These are phyloP conservation scores for Dendrobium chrysotoxum DNA, from an alignment of 106 monocot species.

Conservation along the genomic window DNA sequence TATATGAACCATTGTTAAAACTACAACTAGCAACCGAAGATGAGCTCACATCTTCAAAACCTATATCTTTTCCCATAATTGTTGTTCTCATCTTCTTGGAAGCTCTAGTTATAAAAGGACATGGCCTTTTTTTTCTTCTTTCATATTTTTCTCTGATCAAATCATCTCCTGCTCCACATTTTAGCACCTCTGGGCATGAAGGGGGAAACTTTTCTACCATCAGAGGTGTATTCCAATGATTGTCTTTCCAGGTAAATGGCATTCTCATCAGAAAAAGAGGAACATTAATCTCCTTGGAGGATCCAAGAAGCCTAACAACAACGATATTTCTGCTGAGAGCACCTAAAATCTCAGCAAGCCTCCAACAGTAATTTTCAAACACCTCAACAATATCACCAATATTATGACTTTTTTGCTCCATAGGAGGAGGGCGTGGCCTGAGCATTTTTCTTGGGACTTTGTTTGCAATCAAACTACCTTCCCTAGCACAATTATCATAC, in stretches of 20 bases:
- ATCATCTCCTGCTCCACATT: too few relatives aligned
- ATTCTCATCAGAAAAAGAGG: conserved; percentile 25
- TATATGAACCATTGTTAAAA: too few relatives aligned
- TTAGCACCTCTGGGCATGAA: too few relatives aligned
- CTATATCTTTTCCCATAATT: too few relatives aligned
- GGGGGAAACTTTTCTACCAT: too few relatives aligned
- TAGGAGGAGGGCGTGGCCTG: conserved; percentile 26
- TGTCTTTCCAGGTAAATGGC: conserved; percentile 34
- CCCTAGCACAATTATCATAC: not conserved
- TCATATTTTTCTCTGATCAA: too few relatives aligned
- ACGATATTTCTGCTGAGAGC: conserved; percentile 11
- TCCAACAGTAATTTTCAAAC: conserved; percentile 16
- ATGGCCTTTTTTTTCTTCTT: too few relatives aligned
- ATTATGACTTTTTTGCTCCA: conserved; percentile 10
- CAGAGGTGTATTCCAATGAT: conserved; percentile 21
- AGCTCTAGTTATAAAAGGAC: too few relatives aligned
- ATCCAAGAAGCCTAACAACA: conserved; percentile 33
- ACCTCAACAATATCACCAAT: conserved; percentile 33
- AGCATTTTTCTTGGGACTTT: conserved; percentile 28
- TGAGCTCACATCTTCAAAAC: too few relatives aligned
- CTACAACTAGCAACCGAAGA: too few relatives aligned
- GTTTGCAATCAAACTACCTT: conserved; percentile 1
- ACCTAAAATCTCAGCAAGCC: conserved; percentile 24
- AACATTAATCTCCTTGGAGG: conserved; percentile 23
- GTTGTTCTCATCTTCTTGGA: too few relatives aligned